Evolutionary conservation across 495 filamentous ascomycete species (phyloP).

Genomic region (Podospora pseudoanserina): DNA sequence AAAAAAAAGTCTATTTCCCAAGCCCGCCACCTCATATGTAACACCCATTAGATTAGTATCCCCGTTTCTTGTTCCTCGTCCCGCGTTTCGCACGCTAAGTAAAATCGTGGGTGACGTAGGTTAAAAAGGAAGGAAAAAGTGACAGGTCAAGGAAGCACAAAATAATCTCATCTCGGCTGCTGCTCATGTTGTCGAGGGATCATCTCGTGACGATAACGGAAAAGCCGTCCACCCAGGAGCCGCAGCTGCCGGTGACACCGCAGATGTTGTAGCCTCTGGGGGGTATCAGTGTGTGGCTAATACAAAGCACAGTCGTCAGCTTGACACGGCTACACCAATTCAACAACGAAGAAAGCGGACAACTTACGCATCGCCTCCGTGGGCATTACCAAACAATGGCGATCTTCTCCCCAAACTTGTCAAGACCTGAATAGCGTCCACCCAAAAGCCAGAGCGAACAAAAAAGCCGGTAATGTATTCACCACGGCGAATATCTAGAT

Average conservation of each 20-base stretch:
- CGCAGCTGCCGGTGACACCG: conserved; percentile 80
- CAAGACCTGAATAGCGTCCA: conserved; percentile 87
- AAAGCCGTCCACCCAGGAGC: conserved; percentile 82
- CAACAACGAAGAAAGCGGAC: neutral
- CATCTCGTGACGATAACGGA: conserved; percentile 76
- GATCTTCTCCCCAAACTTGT: conserved; percentile 85
- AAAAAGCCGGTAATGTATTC: conserved; percentile 88
- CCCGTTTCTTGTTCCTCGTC: neutral
- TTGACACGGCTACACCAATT: neutral
- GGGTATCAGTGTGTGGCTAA: conserved; percentile 82
- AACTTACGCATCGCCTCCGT: conserved; percentile 75
- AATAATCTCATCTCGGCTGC: neutral
- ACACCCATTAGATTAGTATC: conserved; percentile 6
- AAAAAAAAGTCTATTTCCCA: neutral
- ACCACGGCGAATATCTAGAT: conserved; percentile 70
- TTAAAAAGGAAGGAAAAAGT: neutral
- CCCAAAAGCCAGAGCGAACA: conserved; percentile 75
- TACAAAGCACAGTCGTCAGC: conserved; percentile 9
- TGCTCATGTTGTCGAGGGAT: conserved; percentile 13
- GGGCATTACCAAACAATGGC: conserved; percentile 75
- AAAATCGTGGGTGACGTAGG: neutral
- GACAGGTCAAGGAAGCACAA: neutral
- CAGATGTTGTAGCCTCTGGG: conserved; percentile 86
- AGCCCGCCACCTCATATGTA: neutral
- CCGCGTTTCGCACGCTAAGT: neutral